Evolutionary conservation across 257 asterid species (phyloP).

Genomic region (Verbena officinalis): DNA sequence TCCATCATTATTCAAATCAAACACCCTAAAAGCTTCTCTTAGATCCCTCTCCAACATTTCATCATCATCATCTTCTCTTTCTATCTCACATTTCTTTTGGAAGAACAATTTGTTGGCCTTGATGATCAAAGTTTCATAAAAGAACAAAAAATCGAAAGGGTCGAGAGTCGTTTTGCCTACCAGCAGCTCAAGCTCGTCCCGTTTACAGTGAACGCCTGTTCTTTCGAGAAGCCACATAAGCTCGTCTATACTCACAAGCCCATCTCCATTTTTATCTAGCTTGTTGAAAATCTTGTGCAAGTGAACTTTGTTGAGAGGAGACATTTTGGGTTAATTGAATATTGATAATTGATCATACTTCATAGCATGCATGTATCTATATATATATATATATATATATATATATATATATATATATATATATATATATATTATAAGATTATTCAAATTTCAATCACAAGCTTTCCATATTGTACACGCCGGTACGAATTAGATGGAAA

Average conservation of each 20-base stretch:
- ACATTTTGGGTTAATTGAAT: conserved; percentile 29
- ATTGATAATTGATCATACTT: too few relatives aligned
- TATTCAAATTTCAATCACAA: too few relatives aligned
- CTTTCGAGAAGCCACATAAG: conserved; percentile 45
- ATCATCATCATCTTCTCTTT: neutral
- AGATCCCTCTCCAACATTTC: conserved; percentile 44
- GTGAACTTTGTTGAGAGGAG: conserved; percentile 36
- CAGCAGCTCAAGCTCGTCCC: conserved; percentile 50
- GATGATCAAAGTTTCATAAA: conserved; percentile 38
- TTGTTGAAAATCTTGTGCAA: conserved; percentile 53
- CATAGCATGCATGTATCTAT: too few relatives aligned
- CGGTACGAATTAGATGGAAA: too few relatives aligned
- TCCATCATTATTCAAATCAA: conserved; percentile 57
- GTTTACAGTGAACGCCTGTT: conserved; percentile 30
- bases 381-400: too few relatives aligned
- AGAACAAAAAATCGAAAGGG: conserved; percentile 48
- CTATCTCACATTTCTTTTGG: neutral
- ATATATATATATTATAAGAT: too few relatives aligned
- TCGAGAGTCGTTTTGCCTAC: conserved; percentile 46
- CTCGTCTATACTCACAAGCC: conserved; percentile 50
- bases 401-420: too few relatives aligned
- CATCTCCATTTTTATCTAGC: conserved; percentile 54
- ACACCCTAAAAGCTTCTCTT: conserved; percentile 44
- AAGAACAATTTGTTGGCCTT: neutral
- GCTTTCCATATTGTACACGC: too few relatives aligned